A percentile compares a stretch with the other conserved stretches of the same genome.
Conservation (phyloP, 345 rosid genomes). For the Gossypium rotundifolium region DNA sequence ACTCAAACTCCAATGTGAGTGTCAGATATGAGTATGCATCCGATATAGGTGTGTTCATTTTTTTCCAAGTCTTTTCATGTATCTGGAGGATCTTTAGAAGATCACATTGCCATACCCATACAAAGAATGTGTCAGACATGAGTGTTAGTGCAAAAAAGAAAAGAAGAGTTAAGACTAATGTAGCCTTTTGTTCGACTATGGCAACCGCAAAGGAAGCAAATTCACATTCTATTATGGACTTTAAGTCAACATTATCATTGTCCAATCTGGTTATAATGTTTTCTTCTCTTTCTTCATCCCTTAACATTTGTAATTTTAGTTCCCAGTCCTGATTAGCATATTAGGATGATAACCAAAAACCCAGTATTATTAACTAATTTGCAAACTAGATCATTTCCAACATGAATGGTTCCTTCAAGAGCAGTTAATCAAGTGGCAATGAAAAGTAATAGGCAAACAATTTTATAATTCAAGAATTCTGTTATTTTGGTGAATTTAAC, state of each 20-base stretch:
- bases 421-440: not conserved
- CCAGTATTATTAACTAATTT: not conserved
- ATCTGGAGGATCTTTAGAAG: too few species aligned
- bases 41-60: too few species aligned
- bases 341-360: too few species aligned
- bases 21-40: too few species aligned
- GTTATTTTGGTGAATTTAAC: slow-evolving; percentile 4
- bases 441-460: not conserved
- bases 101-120: too few species aligned
- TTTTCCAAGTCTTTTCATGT: too few species aligned
- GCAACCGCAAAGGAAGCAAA: not conserved
- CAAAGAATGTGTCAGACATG: too few species aligned
- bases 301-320: too few species aligned
- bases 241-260: not conserved
- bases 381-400: not conserved
- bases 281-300: not conserved
- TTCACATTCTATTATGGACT: not conserved
- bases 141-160: too few species aligned
- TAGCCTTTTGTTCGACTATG: not conserved
- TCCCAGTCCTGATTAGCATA: too few species aligned
- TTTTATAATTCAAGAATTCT: not conserved
- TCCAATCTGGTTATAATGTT: not conserved
- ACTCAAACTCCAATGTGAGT: too few species aligned
- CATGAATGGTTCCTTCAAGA: not conserved
- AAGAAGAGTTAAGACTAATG: too few species aligned